These are phyloP conservation scores for Coelastrella sp. DNA, from an alignment of 139 green algal species.

Conservation along the genomic window DNA sequence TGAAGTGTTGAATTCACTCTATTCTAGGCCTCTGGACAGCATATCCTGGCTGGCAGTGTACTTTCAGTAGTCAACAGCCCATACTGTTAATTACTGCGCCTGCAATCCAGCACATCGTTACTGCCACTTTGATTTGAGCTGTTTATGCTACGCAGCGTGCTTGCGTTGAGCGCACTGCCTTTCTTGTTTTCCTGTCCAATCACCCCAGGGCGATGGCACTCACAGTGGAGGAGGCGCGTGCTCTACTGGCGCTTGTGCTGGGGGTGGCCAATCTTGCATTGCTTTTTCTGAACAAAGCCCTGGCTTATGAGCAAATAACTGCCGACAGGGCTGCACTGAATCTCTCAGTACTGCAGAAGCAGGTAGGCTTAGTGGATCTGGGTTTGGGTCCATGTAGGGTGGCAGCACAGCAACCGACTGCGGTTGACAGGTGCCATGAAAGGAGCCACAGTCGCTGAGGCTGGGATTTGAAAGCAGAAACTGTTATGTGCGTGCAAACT, in stretches of 20 bases:
- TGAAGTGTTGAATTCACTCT: too few relatives aligned
- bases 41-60: too few relatives aligned
- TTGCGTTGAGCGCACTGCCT: background rate
- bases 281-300: conserved; percentile 5
- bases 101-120: too few relatives aligned
- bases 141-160: background rate
- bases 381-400: too few relatives aligned
- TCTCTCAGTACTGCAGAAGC: conserved; percentile 43
- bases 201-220: conserved; percentile 34
- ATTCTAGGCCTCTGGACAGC: too few relatives aligned
- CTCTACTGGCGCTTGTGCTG: conserved; percentile 37
- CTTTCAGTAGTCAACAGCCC: too few relatives aligned
- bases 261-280: conserved; percentile 36
- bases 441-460: too few relatives aligned
- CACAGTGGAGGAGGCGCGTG: conserved; percentile 43
- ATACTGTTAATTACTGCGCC: too few relatives aligned
- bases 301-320: conserved; percentile 30
- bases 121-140: background rate
- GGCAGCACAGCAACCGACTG: too few relatives aligned
- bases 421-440: too few relatives aligned
- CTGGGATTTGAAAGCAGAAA: too few relatives aligned
- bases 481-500: too few relatives aligned
- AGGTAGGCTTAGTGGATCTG: conserved; percentile 4
- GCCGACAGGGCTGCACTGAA: conserved; percentile 40
- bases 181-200: background rate